Base-by-base conservation (phyloP, 768 basidiomycete species). In the Boletus rufocinnamomeus region DNA sequence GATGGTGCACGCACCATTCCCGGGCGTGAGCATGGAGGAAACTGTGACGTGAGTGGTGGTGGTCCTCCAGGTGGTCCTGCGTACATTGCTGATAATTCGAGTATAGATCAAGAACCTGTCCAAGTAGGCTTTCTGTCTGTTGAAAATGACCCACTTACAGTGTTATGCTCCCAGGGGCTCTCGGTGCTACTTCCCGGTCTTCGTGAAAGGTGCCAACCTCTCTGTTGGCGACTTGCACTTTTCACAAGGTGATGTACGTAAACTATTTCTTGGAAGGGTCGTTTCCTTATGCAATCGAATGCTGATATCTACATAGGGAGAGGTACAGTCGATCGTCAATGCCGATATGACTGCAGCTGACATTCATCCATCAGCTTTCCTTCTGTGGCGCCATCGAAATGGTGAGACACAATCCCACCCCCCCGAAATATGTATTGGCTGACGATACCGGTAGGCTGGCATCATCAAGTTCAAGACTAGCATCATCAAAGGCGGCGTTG, bases 361-460 rank as follows among this genome's bases (percentile, higher is more conserved):
- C 27, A 0, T 47, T 25, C 44, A 23, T 48, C 14, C 40, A 21
- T 48, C 50, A 87, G 83, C 77, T 89, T 60, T 82, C 86, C 0
- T 89, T 89, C 76, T 89, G 87, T 44, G 88, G 88, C 30, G 88
- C 88, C 4, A 89, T 89, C 54, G 88, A 90, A 68, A 89, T 89
- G 87, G 84, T 82, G 34, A 16, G 23, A 11, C 19, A n/a, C 2
- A 30, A 19, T 21, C 48, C 17, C 45, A 21, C 2, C 14, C 56
- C 4, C 8, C 32, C 2, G 8, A 2, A 0, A 49, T 16, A 44
- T 27, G 7, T 4, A 21, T 41, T 28, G 6, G 19, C 50, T 43
- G 6, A 56, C 9, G 25, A 43, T 10, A 17, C 28, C 56, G 16
- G 2, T 53, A 85, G 84, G 85, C 87, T 11, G 89, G 89, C 13